Evolutionary conservation across 2,329 filamentous ascomycete species (phyloP).

Genomic region (Arthrobotrys sinensis): DNA sequence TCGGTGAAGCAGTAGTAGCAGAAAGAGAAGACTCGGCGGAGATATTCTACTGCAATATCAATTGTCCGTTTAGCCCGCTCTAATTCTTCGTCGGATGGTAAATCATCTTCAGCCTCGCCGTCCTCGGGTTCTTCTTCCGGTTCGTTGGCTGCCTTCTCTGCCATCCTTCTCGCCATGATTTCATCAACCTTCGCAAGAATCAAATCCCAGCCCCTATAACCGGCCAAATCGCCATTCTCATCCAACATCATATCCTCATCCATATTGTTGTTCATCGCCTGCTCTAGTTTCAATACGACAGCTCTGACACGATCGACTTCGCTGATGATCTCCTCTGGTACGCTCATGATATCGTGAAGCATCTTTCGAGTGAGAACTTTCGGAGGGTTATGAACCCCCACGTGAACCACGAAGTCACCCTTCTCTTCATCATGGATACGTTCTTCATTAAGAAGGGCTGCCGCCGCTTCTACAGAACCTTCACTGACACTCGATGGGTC

Average conservation of each 20-base stretch:
- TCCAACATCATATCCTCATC: slow-evolving; percentile 63
- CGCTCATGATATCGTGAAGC: slow-evolving; percentile 65
- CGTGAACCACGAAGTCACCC: slow-evolving; percentile 97
- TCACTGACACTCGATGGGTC: slow-evolving; percentile 78
- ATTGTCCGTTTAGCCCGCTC: slow-evolving; percentile 95
- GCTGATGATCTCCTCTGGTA: slow-evolving; percentile 89
- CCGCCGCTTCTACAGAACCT: slow-evolving; percentile 84
- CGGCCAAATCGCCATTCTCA: slow-evolving; percentile 65
- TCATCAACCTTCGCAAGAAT: slow-evolving; percentile 65
- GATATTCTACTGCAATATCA: slow-evolving; percentile 94
- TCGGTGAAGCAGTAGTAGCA: slow-evolving; percentile 99
- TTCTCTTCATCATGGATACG: slow-evolving; percentile 94
- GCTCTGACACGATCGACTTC: slow-evolving; percentile 87
- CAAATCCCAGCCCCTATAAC: slow-evolving; percentile 68
- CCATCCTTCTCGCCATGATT: slow-evolving; percentile 62
- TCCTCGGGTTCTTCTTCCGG: slow-evolving; percentile 82
- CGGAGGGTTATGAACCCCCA: slow-evolving; percentile 93
- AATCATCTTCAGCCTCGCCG: slow-evolving; percentile 80
- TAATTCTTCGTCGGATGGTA: slow-evolving; percentile 80
- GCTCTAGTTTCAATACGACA: slow-evolving; percentile 86
- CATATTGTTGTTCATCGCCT: slow-evolving; percentile 70
- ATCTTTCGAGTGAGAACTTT: slow-evolving; percentile 64
- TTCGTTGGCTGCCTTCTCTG: slow-evolving; percentile 74
- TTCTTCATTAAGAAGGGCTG: slow-evolving; percentile 97
- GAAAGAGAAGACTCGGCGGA: slow-evolving; percentile 97